Evolutionary conservation across 2,329 filamentous ascomycete genomes (phyloP).

Genomic region (Beauveria bassiana): DNA sequence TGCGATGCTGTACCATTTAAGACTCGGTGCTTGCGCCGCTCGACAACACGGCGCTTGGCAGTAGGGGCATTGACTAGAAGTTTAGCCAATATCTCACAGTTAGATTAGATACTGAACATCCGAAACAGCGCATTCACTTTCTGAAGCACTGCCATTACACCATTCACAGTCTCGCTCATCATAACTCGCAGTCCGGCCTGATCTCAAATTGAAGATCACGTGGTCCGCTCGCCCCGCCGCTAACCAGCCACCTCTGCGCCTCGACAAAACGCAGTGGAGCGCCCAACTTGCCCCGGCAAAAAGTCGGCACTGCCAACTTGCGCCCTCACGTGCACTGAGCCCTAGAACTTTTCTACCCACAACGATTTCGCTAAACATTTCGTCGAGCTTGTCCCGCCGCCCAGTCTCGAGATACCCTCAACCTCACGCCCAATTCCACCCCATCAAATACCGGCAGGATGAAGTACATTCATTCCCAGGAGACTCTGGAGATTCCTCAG

Average conservation of each 20-base stretch:
- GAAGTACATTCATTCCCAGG: constrained; percentile 99
- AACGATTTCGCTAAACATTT: constrained; percentile 33
- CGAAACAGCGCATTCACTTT: not conserved
- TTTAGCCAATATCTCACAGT: no score
- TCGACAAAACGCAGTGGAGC: constrained; percentile 6
- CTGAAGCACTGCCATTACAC: not conserved
- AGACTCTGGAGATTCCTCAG: constrained; percentile 91
- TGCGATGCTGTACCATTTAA: no score
- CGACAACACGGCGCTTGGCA: no score
- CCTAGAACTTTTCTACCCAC: constrained; percentile 40
- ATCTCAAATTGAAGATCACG: constrained; percentile 3
- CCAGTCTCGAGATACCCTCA: constrained; percentile 33
- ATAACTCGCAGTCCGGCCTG: not conserved
- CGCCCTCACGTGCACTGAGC: constrained; percentile 32
- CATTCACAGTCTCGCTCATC: not conserved
- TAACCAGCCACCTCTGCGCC: not conserved
- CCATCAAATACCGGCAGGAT: constrained; percentile 65
- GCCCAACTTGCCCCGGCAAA: constrained; percentile 17
- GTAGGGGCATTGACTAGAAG: no score
- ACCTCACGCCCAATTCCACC: constrained; percentile 30
- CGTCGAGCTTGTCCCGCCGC: constrained; percentile 24
- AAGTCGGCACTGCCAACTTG: constrained; percentile 19
- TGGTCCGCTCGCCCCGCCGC: not conserved
- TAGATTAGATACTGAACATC: no score
- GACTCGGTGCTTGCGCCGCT: no score